Evolutionary conservation across 495 filamentous ascomycete species (phyloP), one percentile per base, ranked within the genome.

Genomic region (Talaromyces stipitatus): DNA sequence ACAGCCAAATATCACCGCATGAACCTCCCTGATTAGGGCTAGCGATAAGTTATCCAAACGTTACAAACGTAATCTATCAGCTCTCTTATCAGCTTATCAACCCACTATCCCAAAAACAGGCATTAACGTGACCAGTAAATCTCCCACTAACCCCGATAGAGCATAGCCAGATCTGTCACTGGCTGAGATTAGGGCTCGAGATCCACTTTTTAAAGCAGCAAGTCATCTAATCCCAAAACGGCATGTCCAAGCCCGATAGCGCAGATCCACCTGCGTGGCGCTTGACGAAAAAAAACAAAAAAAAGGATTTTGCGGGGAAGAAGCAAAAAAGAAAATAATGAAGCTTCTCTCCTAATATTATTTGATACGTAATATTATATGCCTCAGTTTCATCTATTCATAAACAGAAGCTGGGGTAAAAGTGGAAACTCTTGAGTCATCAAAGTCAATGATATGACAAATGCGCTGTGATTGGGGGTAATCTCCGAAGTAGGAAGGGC

Each of bases 21-120:
- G 54, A 46, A 46, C 54, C 54, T 55, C 54, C 54, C 54, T 20
- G 33, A 55, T 55, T 45, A 20, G 54, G 54, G 24, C 51, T 54
- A 41, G 30, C 20, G 45, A 48, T 48, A 48, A 26, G 45, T 41
- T 18, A 18, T 41, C 36, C 36, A 41, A 41, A 41, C 36, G 36
- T 41, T n/a, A n/a, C n/a, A n/a, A n/a, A n/a, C n/a, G n/a, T n/a
- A n/a, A n/a, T n/a, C n/a, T n/a, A n/a, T n/a, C n/a, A 41, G 18
- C 18, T 41, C 7, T 41, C 36, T 6, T 41, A 41, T 41, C 36
- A 18, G n/a, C 51, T 41, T 54, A 54, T 54, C 51, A 29, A 8
- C 12, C 43, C 51, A 18, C 51, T 32, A 41, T 52, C 6, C 51
- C 30, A 16, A 26, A 47, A 26, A 26, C 43, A 47, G 43, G 43